Conservation (phyloP, 345 rosid genomes). For the Bretschneidera sinensis region DNA sequence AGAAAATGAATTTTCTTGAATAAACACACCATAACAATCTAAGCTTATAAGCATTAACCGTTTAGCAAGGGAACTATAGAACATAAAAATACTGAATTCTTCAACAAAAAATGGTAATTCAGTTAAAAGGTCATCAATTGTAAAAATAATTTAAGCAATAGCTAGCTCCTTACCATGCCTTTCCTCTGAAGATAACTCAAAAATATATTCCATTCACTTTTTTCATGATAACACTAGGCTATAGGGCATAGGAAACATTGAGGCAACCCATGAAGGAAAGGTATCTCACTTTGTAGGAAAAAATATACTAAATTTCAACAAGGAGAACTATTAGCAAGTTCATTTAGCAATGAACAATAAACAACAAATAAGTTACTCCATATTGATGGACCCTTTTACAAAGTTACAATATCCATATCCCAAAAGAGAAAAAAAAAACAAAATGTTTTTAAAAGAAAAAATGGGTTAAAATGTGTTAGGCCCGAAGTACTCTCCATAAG, state of each 20-base stretch:
- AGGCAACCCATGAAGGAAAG: conserved; percentile 11
- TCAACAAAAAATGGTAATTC: neutral
- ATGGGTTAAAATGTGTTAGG: too few species aligned
- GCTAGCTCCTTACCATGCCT: conserved; percentile 20
- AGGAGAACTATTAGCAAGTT: conserved; percentile 16
- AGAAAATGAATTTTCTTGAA: neutral
- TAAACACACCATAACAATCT: neutral
- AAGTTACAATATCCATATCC: neutral
- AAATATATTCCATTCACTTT: conserved; percentile 26
- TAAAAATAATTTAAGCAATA: neutral
- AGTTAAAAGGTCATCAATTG: neutral
- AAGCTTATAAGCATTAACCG: neutral
- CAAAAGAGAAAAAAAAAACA: neutral
- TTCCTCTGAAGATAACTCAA: conserved; percentile 14
- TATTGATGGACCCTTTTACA: neutral
- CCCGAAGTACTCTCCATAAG: too few species aligned
- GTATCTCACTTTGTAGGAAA: conserved; percentile 6
- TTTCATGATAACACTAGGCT: conserved; percentile 20
- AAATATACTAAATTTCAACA: conserved; percentile 14
- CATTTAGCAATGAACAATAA: neutral
- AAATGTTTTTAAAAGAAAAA: too few species aligned
- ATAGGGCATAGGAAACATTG: conserved; percentile 20
- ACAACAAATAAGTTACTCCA: neutral
- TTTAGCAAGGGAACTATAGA: neutral
- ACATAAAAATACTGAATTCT: neutral